These are phyloP conservation scores for Herpotrichia juniperi DNA, from an alignment of 2,329 filamentous ascomycete genomes.

Conservation along the genomic window DNA sequence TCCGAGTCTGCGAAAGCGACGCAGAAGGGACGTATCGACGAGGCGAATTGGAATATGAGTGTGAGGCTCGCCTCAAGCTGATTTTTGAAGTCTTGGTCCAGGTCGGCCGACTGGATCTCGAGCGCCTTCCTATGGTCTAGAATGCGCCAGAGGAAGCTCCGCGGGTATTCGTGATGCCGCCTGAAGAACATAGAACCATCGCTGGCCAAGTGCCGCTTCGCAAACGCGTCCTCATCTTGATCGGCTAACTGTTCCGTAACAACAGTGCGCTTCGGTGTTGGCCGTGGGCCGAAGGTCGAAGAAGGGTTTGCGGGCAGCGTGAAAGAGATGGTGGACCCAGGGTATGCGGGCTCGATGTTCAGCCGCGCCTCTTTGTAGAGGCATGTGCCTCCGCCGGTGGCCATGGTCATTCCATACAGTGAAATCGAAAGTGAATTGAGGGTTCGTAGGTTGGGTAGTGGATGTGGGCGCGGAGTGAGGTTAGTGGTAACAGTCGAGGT, in stretches of 20 bases:
- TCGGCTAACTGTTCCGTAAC: slow-evolving; percentile 47
- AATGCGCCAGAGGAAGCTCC: slow-evolving; percentile 89
- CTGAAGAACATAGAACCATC: slow-evolving; percentile 87
- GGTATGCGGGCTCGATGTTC: slow-evolving; percentile 76
- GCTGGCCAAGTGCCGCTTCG: slow-evolving; percentile 71
- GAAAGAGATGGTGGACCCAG: slow-evolving; percentile 73
- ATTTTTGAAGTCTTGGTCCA: slow-evolving; percentile 71
- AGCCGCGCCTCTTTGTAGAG: slow-evolving; percentile 87
- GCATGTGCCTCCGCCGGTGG: slow-evolving; percentile 65
- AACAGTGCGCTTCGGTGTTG: slow-evolving; percentile 39
- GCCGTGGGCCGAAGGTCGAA: slow-evolving; percentile 39
- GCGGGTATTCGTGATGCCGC: slow-evolving; percentile 74
- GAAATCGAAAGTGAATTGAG: slow-evolving; percentile 5
- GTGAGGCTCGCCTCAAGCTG: slow-evolving; percentile 73
- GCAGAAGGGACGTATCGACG: slow-evolving; percentile 75
- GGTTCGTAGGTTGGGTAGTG: slow-evolving; percentile 8
- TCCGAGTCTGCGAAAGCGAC: slow-evolving; percentile 81
- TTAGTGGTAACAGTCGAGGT: slow-evolving; percentile 14
- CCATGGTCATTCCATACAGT: slow-evolving; percentile 72
- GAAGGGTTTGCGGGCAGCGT: slow-evolving; percentile 41
- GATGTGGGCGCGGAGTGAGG: slow-evolving; percentile 20
- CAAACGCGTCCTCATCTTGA: slow-evolving; percentile 76
- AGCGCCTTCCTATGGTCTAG: slow-evolving; percentile 79
- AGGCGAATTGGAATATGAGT: slow-evolving; percentile 77
- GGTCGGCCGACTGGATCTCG: slow-evolving; percentile 82